These are phyloP conservation scores for Calycina herbarum DNA, from an alignment of 2,329 filamentous ascomycete species.

Conservation along the genomic window DNA sequence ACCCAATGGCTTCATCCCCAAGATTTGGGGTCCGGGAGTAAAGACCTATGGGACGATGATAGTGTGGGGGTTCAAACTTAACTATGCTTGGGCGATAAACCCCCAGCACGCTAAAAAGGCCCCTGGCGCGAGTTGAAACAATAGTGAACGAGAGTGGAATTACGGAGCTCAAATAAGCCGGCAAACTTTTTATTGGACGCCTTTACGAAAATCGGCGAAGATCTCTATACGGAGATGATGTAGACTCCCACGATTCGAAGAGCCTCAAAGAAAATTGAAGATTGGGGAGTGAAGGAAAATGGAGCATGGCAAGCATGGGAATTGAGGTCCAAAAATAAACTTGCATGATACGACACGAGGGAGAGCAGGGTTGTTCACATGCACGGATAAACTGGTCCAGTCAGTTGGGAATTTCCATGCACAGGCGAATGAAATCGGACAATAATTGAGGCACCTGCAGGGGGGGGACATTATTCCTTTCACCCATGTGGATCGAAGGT, in stretches of 20 bases:
- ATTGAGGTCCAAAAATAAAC: constrained; percentile 13
- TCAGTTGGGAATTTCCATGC: constrained; percentile 11
- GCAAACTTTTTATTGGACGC: neutral
- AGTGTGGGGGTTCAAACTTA: constrained; percentile 2
- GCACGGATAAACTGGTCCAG: constrained; percentile 10
- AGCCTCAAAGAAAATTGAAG: neutral
- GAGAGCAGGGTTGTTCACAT: constrained; percentile 11
- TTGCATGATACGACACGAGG: constrained; percentile 20
- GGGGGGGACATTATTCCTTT: neutral
- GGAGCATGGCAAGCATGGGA: neutral
- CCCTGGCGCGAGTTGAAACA: neutral
- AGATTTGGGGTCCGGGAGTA: neutral
- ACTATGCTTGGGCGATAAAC: neutral
- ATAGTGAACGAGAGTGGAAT: neutral
- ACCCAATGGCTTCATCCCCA: neutral
- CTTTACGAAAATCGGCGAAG: neutral
- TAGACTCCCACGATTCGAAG: neutral
- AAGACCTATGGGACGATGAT: neutral
- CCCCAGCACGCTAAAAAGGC: neutral
- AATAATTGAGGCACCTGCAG: constrained; percentile 10
- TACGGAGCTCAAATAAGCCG: neutral
- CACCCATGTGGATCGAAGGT: neutral
- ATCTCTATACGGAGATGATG: neutral
- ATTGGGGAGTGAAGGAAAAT: neutral
- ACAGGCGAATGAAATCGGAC: constrained; percentile 7